Evolutionary conservation across 352 stramenopile species (phyloP), one percentile per base, ranked within the genome.

Genomic region (Phytophthora aleatoria): DNA sequence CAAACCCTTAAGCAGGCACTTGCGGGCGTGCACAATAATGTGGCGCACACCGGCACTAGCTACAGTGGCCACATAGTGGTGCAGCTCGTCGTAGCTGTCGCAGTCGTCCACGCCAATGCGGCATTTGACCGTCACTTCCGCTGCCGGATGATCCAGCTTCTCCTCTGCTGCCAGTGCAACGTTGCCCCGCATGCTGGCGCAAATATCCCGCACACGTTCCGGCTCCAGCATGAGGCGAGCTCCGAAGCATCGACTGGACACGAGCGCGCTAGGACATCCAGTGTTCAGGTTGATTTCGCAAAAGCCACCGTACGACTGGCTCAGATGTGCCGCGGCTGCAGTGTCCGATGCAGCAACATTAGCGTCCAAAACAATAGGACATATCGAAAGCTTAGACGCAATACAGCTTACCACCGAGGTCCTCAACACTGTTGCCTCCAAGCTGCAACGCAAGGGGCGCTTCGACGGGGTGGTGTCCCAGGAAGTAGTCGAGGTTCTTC

Each of bases 11-110:
- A 99, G 79, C 8, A 99, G 81, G 35, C 97, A 98, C 71, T 99
- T 99, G 49, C 98, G 92, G 20, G 97, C 97, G 68, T 99, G 98
- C 12, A 99, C 81, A 47, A 98, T 95, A 72, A 99, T 99, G 68
- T 99, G 95, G 0, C 74, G 94, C 16, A 98, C 96, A 31, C 95
- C 90, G 5, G 88, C 85, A 49, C 79, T 77, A 9, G 87, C 85
- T 2, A 99, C 94, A 4, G 81, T 95, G 45, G 85, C 71, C 41
- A 99, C 87, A 67, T 99, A 99, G 20, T 91, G 65, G 33, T 94
- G 83, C 13, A 99, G 78, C 53, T 95, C 79, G 41, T 97, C 85
- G 74, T 96, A 96, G 64, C 92, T 94, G 74, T 99, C 90, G 51
- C 97, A 85, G 62, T 98, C 76, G 67, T 99, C 96, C 4, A 98